Percentiles rank a stretch among this genome's conserved stretches.
These are phyloP conservation scores for Fraxinus pennsylvanica DNA, from an alignment of 257 asterid species.

Conservation along the genomic window DNA sequence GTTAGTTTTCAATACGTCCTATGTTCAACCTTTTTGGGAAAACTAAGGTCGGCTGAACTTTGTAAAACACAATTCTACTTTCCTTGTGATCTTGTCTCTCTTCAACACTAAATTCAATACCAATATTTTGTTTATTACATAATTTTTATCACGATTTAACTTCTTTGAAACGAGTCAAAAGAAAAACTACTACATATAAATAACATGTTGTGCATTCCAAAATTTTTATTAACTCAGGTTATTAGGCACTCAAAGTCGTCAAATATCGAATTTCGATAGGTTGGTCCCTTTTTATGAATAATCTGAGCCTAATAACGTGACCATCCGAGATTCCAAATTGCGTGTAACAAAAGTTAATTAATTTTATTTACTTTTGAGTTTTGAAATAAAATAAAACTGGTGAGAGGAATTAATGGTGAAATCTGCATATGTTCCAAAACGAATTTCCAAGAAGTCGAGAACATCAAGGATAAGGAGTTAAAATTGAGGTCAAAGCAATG, in stretches of 20 bases:
- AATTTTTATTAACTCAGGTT: not conserved
- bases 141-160: too few species aligned
- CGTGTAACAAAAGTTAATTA: not conserved
- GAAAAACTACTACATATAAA: not conserved
- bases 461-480: too few species aligned
- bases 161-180: not conserved
- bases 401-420: not conserved
- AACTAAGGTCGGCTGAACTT: too few species aligned
- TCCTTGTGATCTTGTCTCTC: too few species aligned
- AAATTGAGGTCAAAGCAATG: not conserved
- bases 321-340: not conserved
- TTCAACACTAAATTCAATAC: too few species aligned
- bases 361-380: too few species aligned
- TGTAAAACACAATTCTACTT: too few species aligned
- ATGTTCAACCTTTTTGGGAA: too few species aligned
- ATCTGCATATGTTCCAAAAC: not conserved
- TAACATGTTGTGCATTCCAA: too few species aligned
- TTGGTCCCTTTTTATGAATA: not conserved
- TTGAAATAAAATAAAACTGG: not conserved
- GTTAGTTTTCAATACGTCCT: too few species aligned
- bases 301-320: not conserved
- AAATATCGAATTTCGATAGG: not conserved
- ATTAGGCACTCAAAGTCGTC: not conserved
- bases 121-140: too few species aligned
- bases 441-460: not conserved